phyloP scores from a whole-genome alignment of 768 basidiomycete genomes.

The Panaeolus cyanescens region DNA sequence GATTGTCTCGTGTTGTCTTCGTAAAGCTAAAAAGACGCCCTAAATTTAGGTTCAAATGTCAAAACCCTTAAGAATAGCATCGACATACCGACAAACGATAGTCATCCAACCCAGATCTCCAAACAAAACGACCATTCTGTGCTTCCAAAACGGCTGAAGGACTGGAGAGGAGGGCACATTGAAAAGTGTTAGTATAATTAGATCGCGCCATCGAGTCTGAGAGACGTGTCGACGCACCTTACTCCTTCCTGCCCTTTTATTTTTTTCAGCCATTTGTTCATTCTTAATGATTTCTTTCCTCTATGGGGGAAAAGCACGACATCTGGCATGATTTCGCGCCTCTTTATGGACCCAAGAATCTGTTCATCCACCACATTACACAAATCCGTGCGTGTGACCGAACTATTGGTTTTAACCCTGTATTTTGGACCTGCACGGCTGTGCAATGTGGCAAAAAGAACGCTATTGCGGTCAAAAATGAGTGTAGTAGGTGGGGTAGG shows the following conservation, averaged over 20 bases:
- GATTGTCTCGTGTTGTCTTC: slow-evolving; percentile 4
- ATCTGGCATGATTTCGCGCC: slow-evolving; percentile 14
- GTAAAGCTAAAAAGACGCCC: background rate
- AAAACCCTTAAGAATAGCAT: background rate
- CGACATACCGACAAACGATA: slow-evolving; percentile 12
- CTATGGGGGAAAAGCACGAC: slow-evolving; percentile 11
- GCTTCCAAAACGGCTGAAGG: slow-evolving; percentile 7
- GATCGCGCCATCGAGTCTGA: background rate
- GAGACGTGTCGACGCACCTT: background rate
- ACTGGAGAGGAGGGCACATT: background rate
- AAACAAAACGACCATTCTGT: slow-evolving; percentile 13
- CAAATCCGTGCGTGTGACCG: slow-evolving; percentile 11
- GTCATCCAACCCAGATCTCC: slow-evolving; percentile 7
- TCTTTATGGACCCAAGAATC: slow-evolving; percentile 14
- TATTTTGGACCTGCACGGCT: slow-evolving; percentile 2
- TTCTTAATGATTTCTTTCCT: slow-evolving; percentile 6
- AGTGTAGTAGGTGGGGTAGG: background rate
- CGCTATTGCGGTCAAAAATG: slow-evolving; percentile 8
- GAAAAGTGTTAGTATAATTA: background rate
- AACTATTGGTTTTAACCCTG: slow-evolving; percentile 10
- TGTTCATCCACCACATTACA: slow-evolving; percentile 6
- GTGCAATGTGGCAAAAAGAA: slow-evolving; percentile 7
- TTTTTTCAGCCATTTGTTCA: slow-evolving; percentile 14
- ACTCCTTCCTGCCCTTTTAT: background rate
- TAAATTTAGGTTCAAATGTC: background rate